Percentiles rank a stretch among this genome's conserved stretches.
Conservation (phyloP, 106 monocot species). For the Posidonia australis region DNA sequence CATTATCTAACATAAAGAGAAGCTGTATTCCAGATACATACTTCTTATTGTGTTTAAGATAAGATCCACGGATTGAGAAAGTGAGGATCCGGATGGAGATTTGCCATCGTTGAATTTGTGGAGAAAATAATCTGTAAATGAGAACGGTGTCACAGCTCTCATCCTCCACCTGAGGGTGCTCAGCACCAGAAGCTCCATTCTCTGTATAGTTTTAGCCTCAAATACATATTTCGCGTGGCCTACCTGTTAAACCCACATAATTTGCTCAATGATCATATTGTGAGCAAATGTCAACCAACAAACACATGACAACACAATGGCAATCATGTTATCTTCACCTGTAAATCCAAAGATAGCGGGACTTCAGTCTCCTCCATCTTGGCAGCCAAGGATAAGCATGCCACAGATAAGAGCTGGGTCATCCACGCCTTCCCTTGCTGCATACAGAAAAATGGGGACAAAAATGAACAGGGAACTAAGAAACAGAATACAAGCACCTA, state of each 20-base stretch:
- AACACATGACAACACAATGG: neutral
- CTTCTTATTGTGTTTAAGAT: constrained; percentile 62
- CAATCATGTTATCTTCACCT: constrained; percentile 27
- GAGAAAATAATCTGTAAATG: constrained; percentile 85
- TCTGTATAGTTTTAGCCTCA: constrained; percentile 79
- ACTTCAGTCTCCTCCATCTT: constrained; percentile 79
- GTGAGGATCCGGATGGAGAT: constrained; percentile 19
- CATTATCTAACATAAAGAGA: no score
- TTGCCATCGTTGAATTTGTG: constrained; percentile 37
- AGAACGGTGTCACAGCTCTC: constrained; percentile 87
- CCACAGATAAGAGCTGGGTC: constrained; percentile 69
- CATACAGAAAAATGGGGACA: neutral
- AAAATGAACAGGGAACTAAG: constrained; percentile 3
- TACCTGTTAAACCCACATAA: constrained; percentile 29
- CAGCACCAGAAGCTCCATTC: constrained; percentile 92
- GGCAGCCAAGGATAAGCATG: constrained; percentile 69
- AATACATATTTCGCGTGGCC: constrained; percentile 60
- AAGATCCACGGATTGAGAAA: constrained; percentile 40
- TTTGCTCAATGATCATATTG: neutral
- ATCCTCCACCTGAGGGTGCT: constrained; percentile 92
- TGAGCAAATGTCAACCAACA: neutral
- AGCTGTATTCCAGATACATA: constrained; percentile 5
- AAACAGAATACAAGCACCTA: neutral
- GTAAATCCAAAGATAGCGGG: constrained; percentile 57
- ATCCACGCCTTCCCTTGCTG: constrained; percentile 64